Percentiles rank a stretch among this genome's conserved stretches.
Evolutionary conservation across 352 stramenopile species (phyloP).

Genomic region (Globisporangium apiculatum): DNA sequence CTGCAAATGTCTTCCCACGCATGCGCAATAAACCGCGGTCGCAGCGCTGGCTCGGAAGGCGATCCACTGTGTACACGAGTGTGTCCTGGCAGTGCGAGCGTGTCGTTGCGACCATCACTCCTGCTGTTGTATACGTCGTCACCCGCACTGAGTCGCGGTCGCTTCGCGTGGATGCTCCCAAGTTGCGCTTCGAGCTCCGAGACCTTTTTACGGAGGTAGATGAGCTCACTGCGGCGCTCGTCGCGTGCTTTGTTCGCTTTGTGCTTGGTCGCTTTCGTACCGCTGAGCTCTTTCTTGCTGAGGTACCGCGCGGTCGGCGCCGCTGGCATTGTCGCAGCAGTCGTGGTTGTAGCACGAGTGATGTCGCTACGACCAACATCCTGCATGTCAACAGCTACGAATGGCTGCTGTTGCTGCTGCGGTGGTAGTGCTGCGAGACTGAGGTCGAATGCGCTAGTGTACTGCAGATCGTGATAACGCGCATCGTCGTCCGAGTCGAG

Average conservation of each 20-base stretch:
- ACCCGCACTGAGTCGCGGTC: not conserved
- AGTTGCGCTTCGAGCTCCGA: slow-evolving; percentile 5
- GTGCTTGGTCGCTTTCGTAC: slow-evolving; percentile 4
- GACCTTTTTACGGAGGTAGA: slow-evolving; percentile 11
- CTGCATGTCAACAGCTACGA: too few relatives aligned
- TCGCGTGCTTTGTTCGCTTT: slow-evolving; percentile 11
- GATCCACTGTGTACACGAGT: not conserved
- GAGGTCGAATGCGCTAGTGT: not conserved
- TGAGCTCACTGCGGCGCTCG: slow-evolving; percentile 8
- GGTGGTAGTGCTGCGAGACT: not conserved
- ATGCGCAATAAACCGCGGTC: not conserved
- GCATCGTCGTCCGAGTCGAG: not conserved
- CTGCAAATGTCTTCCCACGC: slow-evolving; percentile 14
- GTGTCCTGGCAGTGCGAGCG: not conserved
- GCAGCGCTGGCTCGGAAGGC: not conserved
- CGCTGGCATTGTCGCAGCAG: not conserved
- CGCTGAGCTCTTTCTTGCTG: not conserved
- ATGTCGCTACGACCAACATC: not conserved
- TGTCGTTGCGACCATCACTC: not conserved
- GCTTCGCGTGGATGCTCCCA: not conserved
- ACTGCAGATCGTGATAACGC: not conserved
- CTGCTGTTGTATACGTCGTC: not conserved
- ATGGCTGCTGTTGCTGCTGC: not conserved
- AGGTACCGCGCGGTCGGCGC: not conserved
- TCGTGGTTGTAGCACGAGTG: too few relatives aligned